Base-by-base conservation (phyloP, 352 stramenopile genomes). In the Phytophthora ohioensis region DNA sequence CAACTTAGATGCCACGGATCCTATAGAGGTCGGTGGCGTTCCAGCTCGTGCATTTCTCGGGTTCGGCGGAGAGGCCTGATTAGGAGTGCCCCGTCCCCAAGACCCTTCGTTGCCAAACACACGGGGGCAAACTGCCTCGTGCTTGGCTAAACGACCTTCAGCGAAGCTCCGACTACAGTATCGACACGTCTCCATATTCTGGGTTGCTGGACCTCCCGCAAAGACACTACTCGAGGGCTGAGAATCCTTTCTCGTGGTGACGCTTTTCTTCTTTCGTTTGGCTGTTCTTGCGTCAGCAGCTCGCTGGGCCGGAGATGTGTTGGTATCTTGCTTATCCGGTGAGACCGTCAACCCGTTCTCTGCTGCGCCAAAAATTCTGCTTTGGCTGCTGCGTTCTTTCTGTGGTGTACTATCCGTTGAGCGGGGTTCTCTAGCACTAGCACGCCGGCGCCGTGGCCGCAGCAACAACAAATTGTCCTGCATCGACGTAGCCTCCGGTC, bases 141-240 rank as follows among this genome's bases (percentile, higher is more conserved):
- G 89, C 69, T 96, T 96, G 3, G 78, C 82, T 9, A 96, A 73
- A 1, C 87, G 76, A 3, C 89, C 89, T 79, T 94, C 82, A 10
- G 89, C 89, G 65, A 96, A 96, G 63, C 83, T 94, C 5, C 87
- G 83, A 7, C 64, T 68, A 53, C 89, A 96, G 67, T 94, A 92
- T 5, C 83, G 80, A 65, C 89, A 96, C 13, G 80, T 93, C 69
- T 96, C 87, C 36, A 65, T 77, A 15, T 79, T 64, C 35, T 81
- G 69, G 21, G 35, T 55, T 2, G 32, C 63, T 60, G 62, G 41
- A 13, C 30, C 36, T 43, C 27, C 39, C 34, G 42, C 46, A 35
- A 59, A 54, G 5, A 45, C 39, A 46, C 42, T 70, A 35, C 35
- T 66, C 15, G 51, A 17, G 17, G 68, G 36, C 15, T 76, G 57